A percentile compares a stretch with the other conserved stretches of the same genome.
These are phyloP conservation scores for Collybiopsis confluens DNA, from an alignment of 768 basidiomycete genomes.

Conservation along the genomic window DNA sequence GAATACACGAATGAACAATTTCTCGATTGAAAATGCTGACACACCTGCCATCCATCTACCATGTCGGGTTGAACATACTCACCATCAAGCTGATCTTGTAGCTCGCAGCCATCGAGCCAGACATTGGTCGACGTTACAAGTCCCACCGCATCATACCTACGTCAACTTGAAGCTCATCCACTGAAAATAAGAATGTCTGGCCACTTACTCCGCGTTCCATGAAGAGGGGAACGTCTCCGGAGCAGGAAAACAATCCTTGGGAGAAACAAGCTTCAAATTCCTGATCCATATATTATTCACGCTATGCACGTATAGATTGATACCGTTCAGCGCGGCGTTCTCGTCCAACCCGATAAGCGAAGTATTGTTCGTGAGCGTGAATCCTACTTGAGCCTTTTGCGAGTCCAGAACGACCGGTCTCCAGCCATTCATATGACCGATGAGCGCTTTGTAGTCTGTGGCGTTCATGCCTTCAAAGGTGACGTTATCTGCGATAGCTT, in stretches of 20 bases:
- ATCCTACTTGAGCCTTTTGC: conserved; percentile 15
- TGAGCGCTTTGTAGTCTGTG: conserved; percentile 11
- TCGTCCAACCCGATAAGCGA: conserved; percentile 15
- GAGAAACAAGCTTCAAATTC: conserved; percentile 15
- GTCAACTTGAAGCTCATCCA: too few relatives aligned
- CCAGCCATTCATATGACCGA: conserved; percentile 15
- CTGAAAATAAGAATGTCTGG: not conserved
- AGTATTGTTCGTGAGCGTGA: conserved; percentile 12
- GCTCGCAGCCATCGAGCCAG: conserved; percentile 15
- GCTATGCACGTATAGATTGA: conserved; percentile 11
- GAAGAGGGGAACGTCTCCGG: conserved; percentile 15
- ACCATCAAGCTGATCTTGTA: conserved; percentile 13
- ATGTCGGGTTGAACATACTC: conserved; percentile 13
- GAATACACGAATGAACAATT: not conserved
- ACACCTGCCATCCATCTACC: conserved; percentile 11
- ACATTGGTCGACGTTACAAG: conserved; percentile 15
- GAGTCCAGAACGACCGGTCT: conserved; percentile 10
- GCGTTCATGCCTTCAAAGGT: conserved; percentile 17
- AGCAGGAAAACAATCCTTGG: conserved; percentile 14
- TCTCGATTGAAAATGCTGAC: not conserved
- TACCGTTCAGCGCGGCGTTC: conserved; percentile 12
- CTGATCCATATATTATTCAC: conserved; percentile 15
- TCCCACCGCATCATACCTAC: conserved; percentile 15
- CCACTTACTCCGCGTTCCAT: conserved; percentile 14
- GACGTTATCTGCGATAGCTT: conserved; percentile 11